Evolutionary conservation across 2,329 filamentous ascomycete genomes (phyloP).

Genomic region (Gliomastix tumulicola): DNA sequence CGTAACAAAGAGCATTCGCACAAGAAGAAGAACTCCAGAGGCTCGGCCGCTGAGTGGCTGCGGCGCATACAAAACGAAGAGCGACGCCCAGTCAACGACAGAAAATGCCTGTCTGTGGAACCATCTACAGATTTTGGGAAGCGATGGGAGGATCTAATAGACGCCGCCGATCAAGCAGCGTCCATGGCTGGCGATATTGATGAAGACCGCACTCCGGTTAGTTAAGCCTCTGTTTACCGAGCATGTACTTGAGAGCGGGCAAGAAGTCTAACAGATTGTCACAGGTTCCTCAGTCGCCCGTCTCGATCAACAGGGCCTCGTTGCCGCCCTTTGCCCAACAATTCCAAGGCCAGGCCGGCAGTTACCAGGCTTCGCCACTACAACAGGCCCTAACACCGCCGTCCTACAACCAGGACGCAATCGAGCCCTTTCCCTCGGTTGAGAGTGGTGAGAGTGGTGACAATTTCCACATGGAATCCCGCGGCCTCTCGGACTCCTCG

Average conservation of each 20-base stretch:
- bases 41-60: slow-evolving; percentile 62
- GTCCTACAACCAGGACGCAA: slow-evolving; percentile 55
- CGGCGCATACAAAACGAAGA: slow-evolving; percentile 52
- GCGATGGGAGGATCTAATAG: slow-evolving; percentile 93
- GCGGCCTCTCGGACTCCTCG: slow-evolving; percentile 63
- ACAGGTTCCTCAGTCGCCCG: slow-evolving; percentile 59
- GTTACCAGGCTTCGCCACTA: slow-evolving; percentile 83
- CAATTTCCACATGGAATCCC: slow-evolving; percentile 62
- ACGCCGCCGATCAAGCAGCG: slow-evolving; percentile 66
- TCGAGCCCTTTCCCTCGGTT: slow-evolving; percentile 83
- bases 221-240: too few species aligned
- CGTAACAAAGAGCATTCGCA: slow-evolving; percentile 70
- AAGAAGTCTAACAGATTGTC: too few species aligned
- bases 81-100: slow-evolving; percentile 59
- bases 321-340: slow-evolving; percentile 52
- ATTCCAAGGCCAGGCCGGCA: slow-evolving; percentile 53
- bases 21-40: slow-evolving; percentile 68
- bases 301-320: slow-evolving; percentile 56
- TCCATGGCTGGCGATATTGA: slow-evolving; percentile 88
- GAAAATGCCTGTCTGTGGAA: slow-evolving; percentile 83
- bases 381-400: slow-evolving; percentile 88
- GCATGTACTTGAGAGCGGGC: not conserved
- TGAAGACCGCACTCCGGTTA: slow-evolving; percentile 84
- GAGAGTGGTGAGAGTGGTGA: slow-evolving; percentile 70
- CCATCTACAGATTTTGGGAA: slow-evolving; percentile 77